Evolutionary conservation across 805 yeast genomes (phyloP), one percentile per base, ranked within the genome.

Genomic region (Candida vartiovaarae): DNA sequence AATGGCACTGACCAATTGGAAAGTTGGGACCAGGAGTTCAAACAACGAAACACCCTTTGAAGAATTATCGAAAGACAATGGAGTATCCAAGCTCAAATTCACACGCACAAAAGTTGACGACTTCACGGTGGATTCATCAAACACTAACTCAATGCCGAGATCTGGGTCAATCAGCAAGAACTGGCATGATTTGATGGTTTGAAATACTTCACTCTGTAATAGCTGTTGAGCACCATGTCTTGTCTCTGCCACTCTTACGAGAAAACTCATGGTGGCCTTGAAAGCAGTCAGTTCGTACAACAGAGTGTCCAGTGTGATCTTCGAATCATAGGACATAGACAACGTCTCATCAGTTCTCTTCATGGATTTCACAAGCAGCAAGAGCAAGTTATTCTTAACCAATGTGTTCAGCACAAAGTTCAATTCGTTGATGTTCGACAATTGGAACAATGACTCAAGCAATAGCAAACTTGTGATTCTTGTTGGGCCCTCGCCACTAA

Each of bases 261-360:
- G 65, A 39, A 90, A 72, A 45, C 80, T 79, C 35, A 87, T 59
- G 0, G 84, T 76, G 0, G 91, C 72, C 53, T 83, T 84, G 65
- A 83, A 84, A 1, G 86, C 82, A 0, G 93, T 84, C 27, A 86
- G 61, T 54, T 88, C 96, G 59, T 83, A 83, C 2, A 86, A 60
- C 26, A 84, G 62, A 4, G 76, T 64, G 45, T 80, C 80, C 40
- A 78, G 53, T 11, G 76, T 68, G 8, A 75, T 62, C 28, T 64
- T 61, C 39, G 62, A 66, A 9, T 51, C 56, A n/a, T 61, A 52
- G 0, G 66, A 53, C 9, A 68, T 52, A 3, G 60, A 49, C 32
- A 86, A 59, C 42, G 82, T 66, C 33, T 78, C 84, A 58, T 87
- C 95, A 2, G 84, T 75, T 45, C 86, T 67, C 54, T 79, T 77